These are phyloP conservation scores for Ceratorhiza oryzae-sativae DNA, from an alignment of 1,284 basidiomycete genomes.

Conservation along the genomic window DNA sequence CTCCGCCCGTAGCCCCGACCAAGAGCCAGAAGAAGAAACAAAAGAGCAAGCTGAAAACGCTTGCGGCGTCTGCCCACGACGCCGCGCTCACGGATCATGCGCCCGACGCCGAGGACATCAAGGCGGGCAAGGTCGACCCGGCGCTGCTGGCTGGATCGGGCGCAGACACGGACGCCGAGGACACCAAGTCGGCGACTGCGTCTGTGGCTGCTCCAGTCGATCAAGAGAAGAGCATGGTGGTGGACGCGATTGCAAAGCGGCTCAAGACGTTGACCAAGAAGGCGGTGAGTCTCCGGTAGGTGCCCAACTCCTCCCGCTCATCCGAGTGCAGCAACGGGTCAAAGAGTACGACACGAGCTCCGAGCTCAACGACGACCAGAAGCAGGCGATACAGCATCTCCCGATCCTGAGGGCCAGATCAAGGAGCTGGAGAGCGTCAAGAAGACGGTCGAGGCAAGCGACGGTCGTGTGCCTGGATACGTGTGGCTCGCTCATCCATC, in stretches of 20 bases:
- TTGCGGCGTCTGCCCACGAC: conserved; percentile 48
- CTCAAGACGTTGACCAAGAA: conserved; percentile 80
- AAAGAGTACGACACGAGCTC: conserved; percentile 49
- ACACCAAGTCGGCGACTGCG: conserved; percentile 47
- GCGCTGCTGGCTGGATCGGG: conserved; percentile 41
- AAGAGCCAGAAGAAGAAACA: conserved; percentile 71
- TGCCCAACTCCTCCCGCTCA: no score
- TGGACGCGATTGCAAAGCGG: conserved; percentile 79
- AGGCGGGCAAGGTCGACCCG: conserved; percentile 53
- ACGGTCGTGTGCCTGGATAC: conserved; percentile 1
- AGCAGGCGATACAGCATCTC: conserved; percentile 69
- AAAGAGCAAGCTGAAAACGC: conserved; percentile 56
- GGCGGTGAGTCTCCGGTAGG: conserved; percentile 64
- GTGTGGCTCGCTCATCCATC: conserved; percentile 45
- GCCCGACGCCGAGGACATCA: conserved; percentile 47
- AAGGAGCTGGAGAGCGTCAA: conserved; percentile 84
- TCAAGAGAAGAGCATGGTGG: conserved; percentile 62
- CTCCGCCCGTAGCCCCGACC: conserved; percentile 61
- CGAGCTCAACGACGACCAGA: conserved; percentile 86
- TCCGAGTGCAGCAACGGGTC: conserved; percentile 57
- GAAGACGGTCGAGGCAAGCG: conserved; percentile 75
- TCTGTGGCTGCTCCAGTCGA: conserved; percentile 43
- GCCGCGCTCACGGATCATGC: conserved; percentile 18
- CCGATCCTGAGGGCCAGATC: conserved; percentile 75
- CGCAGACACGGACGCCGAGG: conserved; percentile 58